A percentile compares a stretch with the other conserved stretches of the same genome.
These are phyloP conservation scores for Colletotrichum endophyticum DNA, from an alignment of 2,329 filamentous ascomycete genomes.

Conservation along the genomic window DNA sequence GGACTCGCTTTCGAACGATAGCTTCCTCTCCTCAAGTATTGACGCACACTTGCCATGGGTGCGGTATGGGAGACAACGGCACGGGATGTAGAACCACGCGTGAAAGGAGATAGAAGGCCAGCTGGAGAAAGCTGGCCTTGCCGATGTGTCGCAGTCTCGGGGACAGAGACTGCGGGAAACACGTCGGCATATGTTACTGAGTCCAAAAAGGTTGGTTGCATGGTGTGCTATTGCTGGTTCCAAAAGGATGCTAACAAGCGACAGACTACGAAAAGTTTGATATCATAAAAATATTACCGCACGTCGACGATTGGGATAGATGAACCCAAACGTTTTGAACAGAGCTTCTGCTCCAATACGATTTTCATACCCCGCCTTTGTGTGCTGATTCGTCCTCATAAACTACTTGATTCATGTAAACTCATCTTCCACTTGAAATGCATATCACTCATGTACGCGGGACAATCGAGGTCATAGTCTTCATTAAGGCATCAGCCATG, in stretches of 20 bases:
- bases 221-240: background rate
- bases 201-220: conserved; percentile 7
- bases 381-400: background rate
- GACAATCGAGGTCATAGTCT: background rate
- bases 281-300: background rate
- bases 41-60: background rate
- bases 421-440: background rate
- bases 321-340: background rate
- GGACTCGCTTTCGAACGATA: background rate
- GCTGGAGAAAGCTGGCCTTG: background rate
- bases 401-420: background rate
- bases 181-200: conserved; percentile 10
- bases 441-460: background rate
- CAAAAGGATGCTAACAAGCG: background rate
- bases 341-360: background rate
- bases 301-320: background rate
- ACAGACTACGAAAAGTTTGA: background rate
- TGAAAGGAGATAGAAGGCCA: background rate
- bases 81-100: background rate
- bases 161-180: background rate
- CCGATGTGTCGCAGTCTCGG: conserved; percentile 14
- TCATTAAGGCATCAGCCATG: conserved; percentile 13
- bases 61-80: background rate
- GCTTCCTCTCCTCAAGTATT: background rate
- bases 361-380: background rate